These are phyloP conservation scores for Fusarium dlaminii DNA, from an alignment of 2,329 filamentous ascomycete genomes.

Conservation along the genomic window DNA sequence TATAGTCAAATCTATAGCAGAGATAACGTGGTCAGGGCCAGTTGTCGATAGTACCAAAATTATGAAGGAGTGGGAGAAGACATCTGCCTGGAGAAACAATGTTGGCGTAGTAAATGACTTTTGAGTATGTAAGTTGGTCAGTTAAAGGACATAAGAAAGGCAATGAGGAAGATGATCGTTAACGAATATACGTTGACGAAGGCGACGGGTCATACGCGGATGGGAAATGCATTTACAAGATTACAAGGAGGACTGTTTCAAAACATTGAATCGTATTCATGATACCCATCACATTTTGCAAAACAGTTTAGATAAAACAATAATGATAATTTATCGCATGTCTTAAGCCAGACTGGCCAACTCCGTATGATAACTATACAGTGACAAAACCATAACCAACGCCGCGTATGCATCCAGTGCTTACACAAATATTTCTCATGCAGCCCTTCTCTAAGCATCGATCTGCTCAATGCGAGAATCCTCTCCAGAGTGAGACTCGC, in stretches of 20 bases:
- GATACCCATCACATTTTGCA: background rate
- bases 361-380: constrained; percentile 15
- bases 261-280: background rate
- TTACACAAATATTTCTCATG: background rate
- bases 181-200: background rate
- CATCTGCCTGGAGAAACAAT: background rate
- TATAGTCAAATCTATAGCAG: background rate
- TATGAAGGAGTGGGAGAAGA: background rate
- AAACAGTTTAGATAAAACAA: background rate
- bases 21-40: constrained; percentile 1
- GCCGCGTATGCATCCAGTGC: constrained; percentile 23
- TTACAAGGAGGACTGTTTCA: background rate
- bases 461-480: constrained; percentile 30
- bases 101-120: background rate
- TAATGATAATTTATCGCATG: constrained; percentile 19
- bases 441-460: constrained; percentile 17
- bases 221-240: background rate
- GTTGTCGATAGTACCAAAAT: background rate
- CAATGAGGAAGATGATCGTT: background rate
- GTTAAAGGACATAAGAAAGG: background rate
- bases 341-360: background rate
- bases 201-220: background rate
- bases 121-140: background rate
- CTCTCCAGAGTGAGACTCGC: constrained; percentile 34
- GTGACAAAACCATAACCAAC: constrained; percentile 18